These are phyloP conservation scores for Clonostachys byssicola DNA, from an alignment of 2,329 filamentous ascomycete genomes.

Conservation along the genomic window DNA sequence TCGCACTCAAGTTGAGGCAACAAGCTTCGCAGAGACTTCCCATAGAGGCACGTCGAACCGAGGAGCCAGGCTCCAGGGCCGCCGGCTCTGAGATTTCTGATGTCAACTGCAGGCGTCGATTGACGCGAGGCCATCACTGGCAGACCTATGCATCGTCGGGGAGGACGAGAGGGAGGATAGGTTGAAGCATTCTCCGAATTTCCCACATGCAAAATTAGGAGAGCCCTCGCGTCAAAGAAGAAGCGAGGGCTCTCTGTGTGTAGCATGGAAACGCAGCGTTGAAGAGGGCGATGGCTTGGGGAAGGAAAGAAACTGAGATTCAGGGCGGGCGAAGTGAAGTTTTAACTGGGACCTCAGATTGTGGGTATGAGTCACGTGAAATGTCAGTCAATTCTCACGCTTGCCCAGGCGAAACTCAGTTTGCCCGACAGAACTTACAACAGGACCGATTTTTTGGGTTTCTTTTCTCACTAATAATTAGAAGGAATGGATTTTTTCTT, in stretches of 20 bases:
- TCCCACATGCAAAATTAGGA: slow-evolving; percentile 74
- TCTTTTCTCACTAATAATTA: background rate
- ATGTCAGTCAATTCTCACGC: background rate
- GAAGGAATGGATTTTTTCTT: too few relatives aligned
- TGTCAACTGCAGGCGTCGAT: slow-evolving; percentile 78
- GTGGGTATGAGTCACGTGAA: background rate
- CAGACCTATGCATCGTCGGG: slow-evolving; percentile 47
- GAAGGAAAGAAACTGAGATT: slow-evolving; percentile 28
- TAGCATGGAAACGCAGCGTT: slow-evolving; percentile 97
- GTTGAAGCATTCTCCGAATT: slow-evolving; percentile 95
- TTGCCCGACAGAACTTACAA: background rate
- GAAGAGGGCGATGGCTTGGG: slow-evolving; percentile 72
- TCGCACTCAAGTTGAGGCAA: slow-evolving; percentile 83
- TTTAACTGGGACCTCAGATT: too few relatives aligned
- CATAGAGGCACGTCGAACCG: slow-evolving; percentile 54
- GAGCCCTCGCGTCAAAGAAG: background rate
- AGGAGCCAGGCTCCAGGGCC: slow-evolving; percentile 1
- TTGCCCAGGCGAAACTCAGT: background rate
- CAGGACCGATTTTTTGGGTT: background rate
- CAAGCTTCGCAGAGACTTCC: slow-evolving; percentile 95
- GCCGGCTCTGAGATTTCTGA: slow-evolving; percentile 77
- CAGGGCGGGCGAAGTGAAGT: too few relatives aligned
- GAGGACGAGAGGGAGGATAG: slow-evolving; percentile 16
- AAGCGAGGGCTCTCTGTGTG: slow-evolving; percentile 55
- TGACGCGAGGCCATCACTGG: slow-evolving; percentile 87